Conservation (phyloP, 176 grass and related monocot species). For the Musa troglodytarum region DNA sequence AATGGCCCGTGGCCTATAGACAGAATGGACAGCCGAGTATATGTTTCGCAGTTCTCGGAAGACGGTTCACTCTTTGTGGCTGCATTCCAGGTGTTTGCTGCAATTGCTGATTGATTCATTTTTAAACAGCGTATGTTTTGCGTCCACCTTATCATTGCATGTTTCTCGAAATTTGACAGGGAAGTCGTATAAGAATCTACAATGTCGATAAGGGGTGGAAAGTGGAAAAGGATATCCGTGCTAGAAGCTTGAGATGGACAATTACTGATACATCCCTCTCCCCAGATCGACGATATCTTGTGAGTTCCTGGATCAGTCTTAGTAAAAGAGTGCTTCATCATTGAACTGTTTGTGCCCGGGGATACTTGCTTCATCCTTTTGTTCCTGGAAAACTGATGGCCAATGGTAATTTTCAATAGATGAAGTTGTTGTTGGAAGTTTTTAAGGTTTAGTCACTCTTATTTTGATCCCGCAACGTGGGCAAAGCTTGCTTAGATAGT, state of each 20-base stretch:
- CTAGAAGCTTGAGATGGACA: conserved; percentile 75
- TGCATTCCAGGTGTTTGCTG: conserved; percentile 60
- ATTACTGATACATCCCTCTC: conserved; percentile 69
- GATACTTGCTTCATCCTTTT: not conserved
- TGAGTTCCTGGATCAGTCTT: conserved; percentile 13
- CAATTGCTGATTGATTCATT: conserved; percentile 3
- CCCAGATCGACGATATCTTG: conserved; percentile 60
- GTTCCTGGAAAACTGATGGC: not conserved
- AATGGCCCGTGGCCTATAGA: conserved; percentile 41
- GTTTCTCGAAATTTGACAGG: conserved; percentile 15
- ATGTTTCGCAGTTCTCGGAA: conserved; percentile 75
- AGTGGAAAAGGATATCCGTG: conserved; percentile 59
- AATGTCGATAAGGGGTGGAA: conserved; percentile 61
- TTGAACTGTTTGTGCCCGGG: not conserved
- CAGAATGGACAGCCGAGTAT: conserved; percentile 52
- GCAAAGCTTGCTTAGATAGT: not conserved
- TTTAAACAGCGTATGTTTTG: not conserved
- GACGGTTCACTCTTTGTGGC: conserved; percentile 74
- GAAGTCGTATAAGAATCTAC: conserved; percentile 78
- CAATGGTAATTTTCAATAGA: no score
- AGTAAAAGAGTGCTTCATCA: not conserved
- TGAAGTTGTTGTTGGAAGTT: not conserved
- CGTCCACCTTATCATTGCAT: not conserved
- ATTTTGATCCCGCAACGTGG: not conserved
- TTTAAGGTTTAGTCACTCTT: not conserved